Base-by-base conservation (phyloP, 495 filamentous ascomycete genomes). In the Tuber melanosporum region DNA sequence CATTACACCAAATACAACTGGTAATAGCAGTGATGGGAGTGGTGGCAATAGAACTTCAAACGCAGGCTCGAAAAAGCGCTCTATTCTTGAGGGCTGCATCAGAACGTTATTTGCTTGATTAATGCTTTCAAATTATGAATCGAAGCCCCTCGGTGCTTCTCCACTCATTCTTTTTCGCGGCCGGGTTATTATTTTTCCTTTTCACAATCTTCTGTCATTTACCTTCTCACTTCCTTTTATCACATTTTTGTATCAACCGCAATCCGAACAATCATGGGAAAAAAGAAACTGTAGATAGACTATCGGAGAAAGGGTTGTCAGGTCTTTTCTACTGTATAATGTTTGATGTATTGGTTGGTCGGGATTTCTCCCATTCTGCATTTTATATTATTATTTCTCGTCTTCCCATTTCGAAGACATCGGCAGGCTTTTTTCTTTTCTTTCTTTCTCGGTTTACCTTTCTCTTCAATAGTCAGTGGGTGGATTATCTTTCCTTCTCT, bases 311-410 rank as follows among this genome's bases (percentile, higher is more conserved):
- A 17, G 26, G 26, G 47, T 46, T 66, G 75, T 70, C 72, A 80
- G 71, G 79, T 80, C 75, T 52, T 69, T 76, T 52, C 73, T 12
- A 39, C 47, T 78, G 74, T 76, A 76, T 78, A 74, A 71, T 79
- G 57, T 66, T 76, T 44, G 62, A 80, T 79, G 70, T 80, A 74
- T 73, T 80, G 73, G 78, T 76, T 80, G 71, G 78, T 66, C 77
- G 14, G 73, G 57, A 47, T 73, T 72, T 72, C 74, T 80, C 66
- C 73, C 70, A 75, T 32, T 73, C 76, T 44, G 26, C 72, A 62
- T 72, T 42, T 71, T 71, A n/a, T 76, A 41, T 42, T 75, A 26
- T 74, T 72, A 78, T 41, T 69, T 47, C 32, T 42, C 41, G 6
- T 71, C 39, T 36, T 26, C 41, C 19, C 41, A 22, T 76, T 73